Evolutionary conservation across 257 asterid genomes (phyloP).

Genomic region (Rehmannia glutinosa): DNA sequence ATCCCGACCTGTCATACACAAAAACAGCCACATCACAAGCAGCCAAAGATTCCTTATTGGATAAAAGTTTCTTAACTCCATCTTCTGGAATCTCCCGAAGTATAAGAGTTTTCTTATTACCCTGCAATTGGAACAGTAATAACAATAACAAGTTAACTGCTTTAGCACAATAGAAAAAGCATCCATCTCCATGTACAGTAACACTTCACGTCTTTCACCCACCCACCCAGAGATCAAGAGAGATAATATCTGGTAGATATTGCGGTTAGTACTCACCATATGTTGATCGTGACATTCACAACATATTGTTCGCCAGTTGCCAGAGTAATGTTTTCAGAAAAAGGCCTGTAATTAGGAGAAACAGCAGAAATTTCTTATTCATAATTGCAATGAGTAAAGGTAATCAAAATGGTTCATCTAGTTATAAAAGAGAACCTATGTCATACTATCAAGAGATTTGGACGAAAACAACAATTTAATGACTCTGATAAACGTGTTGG

Average conservation of each 20-base stretch:
- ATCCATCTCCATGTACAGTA: slow-evolving; percentile 8
- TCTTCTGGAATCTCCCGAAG: slow-evolving; percentile 91
- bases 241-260: neutral
- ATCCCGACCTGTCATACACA: slow-evolving; percentile 82
- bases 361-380: slow-evolving; percentile 16
- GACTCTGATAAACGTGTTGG: slow-evolving; percentile 2
- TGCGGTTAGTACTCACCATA: slow-evolving; percentile 51
- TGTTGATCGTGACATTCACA: slow-evolving; percentile 62
- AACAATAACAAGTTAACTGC: neutral
- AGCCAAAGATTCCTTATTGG: slow-evolving; percentile 70
- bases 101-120: slow-evolving; percentile 68
- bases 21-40: slow-evolving; percentile 83
- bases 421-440: neutral
- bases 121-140: slow-evolving; percentile 46
- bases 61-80: slow-evolving; percentile 56
- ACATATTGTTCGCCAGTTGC: slow-evolving; percentile 54
- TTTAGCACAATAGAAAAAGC: neutral
- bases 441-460: neutral
- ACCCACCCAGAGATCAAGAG: neutral
- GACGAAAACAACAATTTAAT: neutral
- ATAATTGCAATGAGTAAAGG: slow-evolving; percentile 1
- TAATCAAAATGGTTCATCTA: neutral
- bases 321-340: slow-evolving; percentile 61
- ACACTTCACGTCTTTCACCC: slow-evolving; percentile 10
- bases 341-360: slow-evolving; percentile 60